phyloP scores from a whole-genome alignment of 1,284 basidiomycete genomes.

The Phylloboletellus chloephorus region DNA sequence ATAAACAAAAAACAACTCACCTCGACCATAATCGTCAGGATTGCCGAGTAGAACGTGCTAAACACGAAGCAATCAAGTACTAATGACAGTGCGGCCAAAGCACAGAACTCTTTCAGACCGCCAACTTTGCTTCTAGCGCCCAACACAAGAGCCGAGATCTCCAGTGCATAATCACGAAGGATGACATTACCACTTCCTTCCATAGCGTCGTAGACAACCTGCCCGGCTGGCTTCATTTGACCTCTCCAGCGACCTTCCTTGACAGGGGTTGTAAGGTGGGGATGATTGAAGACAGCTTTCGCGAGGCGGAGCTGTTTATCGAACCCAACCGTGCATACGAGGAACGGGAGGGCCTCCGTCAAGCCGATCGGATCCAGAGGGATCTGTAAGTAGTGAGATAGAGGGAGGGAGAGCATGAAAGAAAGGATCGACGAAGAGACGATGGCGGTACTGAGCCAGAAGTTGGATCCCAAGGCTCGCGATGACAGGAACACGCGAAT shows the following conservation, averaged over 20 bases:
- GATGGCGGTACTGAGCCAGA: constrained; percentile 85
- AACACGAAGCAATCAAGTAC: constrained; percentile 85
- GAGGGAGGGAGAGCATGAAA: constrained; percentile 82
- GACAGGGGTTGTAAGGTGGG: constrained; percentile 58
- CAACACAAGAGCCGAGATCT: constrained; percentile 83
- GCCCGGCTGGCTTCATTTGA: constrained; percentile 70
- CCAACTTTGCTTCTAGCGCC: constrained; percentile 87
- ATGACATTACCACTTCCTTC: constrained; percentile 76
- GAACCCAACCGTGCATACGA: constrained; percentile 96
- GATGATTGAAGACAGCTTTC: constrained; percentile 84
- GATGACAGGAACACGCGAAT: constrained; percentile 85
- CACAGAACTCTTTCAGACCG: constrained; percentile 92
- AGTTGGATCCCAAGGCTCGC: constrained; percentile 80
- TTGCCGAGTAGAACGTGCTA: constrained; percentile 85
- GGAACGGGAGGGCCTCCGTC: constrained; percentile 94
- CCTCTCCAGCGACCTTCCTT: constrained; percentile 41
- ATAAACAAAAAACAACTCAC: constrained; percentile 40
- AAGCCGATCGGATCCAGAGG: constrained; percentile 90
- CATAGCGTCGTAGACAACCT: constrained; percentile 83
- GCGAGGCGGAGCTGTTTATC: constrained; percentile 95
- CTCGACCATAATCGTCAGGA: constrained; percentile 94
- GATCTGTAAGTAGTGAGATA: constrained; percentile 80
- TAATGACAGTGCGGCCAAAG: constrained; percentile 84
- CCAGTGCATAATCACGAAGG: constrained; percentile 88
- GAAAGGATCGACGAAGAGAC: constrained; percentile 83